phyloP scores from a whole-genome alignment of 75 land plant species.

The Cunninghamia lanceolata region DNA sequence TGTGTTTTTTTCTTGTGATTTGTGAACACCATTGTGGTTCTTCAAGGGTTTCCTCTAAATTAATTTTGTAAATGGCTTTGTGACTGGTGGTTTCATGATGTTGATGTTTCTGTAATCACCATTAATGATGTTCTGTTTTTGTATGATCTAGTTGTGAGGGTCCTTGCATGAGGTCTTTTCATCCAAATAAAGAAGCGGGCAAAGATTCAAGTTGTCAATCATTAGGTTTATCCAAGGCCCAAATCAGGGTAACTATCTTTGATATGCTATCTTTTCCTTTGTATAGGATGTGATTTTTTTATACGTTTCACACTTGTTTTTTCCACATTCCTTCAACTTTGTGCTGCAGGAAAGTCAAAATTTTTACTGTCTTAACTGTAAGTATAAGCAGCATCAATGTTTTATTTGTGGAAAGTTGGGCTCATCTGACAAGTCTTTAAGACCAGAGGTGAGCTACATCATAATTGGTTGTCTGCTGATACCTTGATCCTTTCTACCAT shows the following conservation, averaged over 20 bases:
- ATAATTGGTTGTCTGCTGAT: not conserved
- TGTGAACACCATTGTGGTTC: no score
- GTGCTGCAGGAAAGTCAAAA: constrained; percentile 39
- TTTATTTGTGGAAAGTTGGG: constrained; percentile 75
- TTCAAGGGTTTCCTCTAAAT: not conserved
- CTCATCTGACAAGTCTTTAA: constrained; percentile 55
- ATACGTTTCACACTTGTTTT: not conserved
- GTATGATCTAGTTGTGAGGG: constrained; percentile 77
- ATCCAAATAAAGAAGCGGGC: constrained; percentile 60
- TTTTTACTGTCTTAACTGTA: constrained; percentile 69
- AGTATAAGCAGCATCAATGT: constrained; percentile 69
- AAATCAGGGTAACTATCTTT: constrained; percentile 40
- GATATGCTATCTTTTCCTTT: not conserved
- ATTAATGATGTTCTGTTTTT: not conserved
- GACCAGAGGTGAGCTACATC: constrained; percentile 42
- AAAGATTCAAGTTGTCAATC: constrained; percentile 48
- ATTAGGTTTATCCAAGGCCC: constrained; percentile 50
- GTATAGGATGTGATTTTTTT: not conserved
- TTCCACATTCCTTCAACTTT: constrained; percentile 1
- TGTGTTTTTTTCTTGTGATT: not conserved
- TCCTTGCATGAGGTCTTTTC: constrained; percentile 84
- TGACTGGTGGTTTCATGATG: not conserved
- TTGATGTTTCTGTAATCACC: not conserved
- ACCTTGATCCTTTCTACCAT: not conserved
- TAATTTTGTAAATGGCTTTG: not conserved